Base-by-base conservation (phyloP, 192 early-diverging fungal genomes). In the Entomortierella beljakovae region DNA sequence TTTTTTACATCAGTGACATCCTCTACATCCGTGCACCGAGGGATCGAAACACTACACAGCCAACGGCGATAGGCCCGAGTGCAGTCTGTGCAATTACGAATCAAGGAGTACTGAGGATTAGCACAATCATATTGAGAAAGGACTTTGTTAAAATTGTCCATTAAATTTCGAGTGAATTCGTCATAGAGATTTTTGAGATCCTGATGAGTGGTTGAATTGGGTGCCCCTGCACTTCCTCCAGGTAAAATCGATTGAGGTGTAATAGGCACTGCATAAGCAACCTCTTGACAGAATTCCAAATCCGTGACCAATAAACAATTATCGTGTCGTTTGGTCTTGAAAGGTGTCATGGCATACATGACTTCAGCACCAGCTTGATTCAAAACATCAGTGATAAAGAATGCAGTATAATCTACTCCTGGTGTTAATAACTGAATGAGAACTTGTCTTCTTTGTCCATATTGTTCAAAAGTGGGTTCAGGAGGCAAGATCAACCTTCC, bases 11-110 rank as follows among this genome's bases (percentile, higher is more conserved):
- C 61, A 29, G 29, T 49, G 7, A 79, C 28, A 48, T 70, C 75
- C 31, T 83, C 81, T 29, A 53, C 53, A 61, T 81, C 80, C 26
- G 81, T 70, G 62, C 88, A 89, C 3, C 88, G 86, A 20, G 88
- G 88, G 46, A 89, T 88, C 31, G 80, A 66, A 10, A 88, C 77
- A 23, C 82, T 54, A 32, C 88, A 89, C 16, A 89, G 66, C 88
- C 88, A 89, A 18, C 83, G 67, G 52, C 86, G 86, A 46, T 89
- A 89, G 51, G 84, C 85, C 9, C 61, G 62, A 13, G 53, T 48
- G 66, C 88, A 89, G 59, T 89, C 88, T 26, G 64, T 75, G 52
- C 88, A 89, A 40, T 84, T 85, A 20, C 85, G 80, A 20, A 88
- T 80, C 42, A 89, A 75, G 4, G 88, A 89, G 52, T 88, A 89